Percentiles rank a stretch among this genome's conserved stretches.
These are phyloP conservation scores for Gliomastix tumulicola DNA, from an alignment of 2,329 filamentous ascomycete species.

Conservation along the genomic window DNA sequence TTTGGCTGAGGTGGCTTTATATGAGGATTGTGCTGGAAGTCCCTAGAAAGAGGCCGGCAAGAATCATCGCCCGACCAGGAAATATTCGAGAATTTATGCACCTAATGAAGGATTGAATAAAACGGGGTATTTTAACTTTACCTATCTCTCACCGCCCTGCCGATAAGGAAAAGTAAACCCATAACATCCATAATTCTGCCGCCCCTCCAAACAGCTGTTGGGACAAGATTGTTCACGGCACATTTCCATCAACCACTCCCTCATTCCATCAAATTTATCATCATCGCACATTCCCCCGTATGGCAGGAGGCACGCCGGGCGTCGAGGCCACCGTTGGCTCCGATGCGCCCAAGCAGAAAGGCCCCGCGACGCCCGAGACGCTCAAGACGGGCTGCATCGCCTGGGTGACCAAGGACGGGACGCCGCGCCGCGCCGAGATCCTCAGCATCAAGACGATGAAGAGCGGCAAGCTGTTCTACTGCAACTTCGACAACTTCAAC, in stretches of 20 bases:
- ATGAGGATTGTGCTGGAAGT: too few relatives aligned
- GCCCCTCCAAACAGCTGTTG: slow-evolving; percentile 17
- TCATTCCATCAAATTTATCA: not conserved
- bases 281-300: slow-evolving; percentile 28
- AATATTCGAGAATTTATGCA: too few relatives aligned
- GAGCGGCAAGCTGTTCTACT: slow-evolving; percentile 84
- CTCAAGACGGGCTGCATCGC: slow-evolving; percentile 57
- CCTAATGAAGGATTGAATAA: too few relatives aligned
- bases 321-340: slow-evolving; percentile 50
- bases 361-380: slow-evolving; percentile 78
- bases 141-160: slow-evolving; percentile 16
- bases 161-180: slow-evolving; percentile 12
- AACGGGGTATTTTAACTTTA: too few relatives aligned
- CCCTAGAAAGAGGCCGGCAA: too few relatives aligned
- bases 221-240: too few relatives aligned
- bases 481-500: slow-evolving; percentile 98
- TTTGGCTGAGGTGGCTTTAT: too few relatives aligned
- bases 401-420: slow-evolving; percentile 64
- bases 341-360: slow-evolving; percentile 58
- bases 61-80: too few relatives aligned
- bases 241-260: not conserved
- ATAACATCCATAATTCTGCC: slow-evolving; percentile 14
- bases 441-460: slow-evolving; percentile 89
- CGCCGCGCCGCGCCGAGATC: slow-evolving; percentile 88
- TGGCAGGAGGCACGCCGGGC: slow-evolving; percentile 42